Evolutionary conservation across 1,284 basidiomycete species (phyloP).

Genomic region (Meira nashicola): DNA sequence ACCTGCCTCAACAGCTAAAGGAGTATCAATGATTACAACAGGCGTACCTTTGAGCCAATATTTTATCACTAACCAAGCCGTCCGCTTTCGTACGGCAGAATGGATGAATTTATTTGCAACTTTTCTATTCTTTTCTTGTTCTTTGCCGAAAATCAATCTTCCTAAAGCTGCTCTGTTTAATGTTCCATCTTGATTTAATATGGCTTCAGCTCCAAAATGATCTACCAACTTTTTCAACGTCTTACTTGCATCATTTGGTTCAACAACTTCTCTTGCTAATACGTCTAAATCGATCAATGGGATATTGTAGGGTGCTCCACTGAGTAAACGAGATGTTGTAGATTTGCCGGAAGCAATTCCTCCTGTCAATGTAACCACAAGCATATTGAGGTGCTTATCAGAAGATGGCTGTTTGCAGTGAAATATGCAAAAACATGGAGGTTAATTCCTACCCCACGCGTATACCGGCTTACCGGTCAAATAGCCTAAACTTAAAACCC

Average conservation of each 20-base stretch:
- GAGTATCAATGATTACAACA: conserved; percentile 82
- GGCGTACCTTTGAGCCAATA: conserved; percentile 74
- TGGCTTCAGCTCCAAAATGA: conserved; percentile 64
- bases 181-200: conserved; percentile 65
- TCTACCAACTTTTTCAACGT: conserved; percentile 66
- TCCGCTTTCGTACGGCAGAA: conserved; percentile 73
- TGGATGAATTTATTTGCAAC: conserved; percentile 81
- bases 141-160: conserved; percentile 66
- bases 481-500: too few relatives aligned
- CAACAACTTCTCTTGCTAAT: conserved; percentile 79
- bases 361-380: conserved; percentile 86
- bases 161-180: conserved; percentile 82
- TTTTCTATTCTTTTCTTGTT: conserved; percentile 62
- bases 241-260: conserved; percentile 66
- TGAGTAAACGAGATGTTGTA: conserved; percentile 74
- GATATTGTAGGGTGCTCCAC: conserved; percentile 59
- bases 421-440: too few relatives aligned
- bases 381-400: too few relatives aligned
- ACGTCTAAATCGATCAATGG: conserved; percentile 89
- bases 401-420: too few relatives aligned
- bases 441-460: too few relatives aligned
- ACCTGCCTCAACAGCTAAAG: conserved; percentile 84
- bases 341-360: conserved; percentile 90
- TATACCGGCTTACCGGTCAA: too few relatives aligned
- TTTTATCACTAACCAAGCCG: conserved; percentile 66